Base-by-base conservation (phyloP, 2,329 filamentous ascomycete genomes). In the Neoarthrinium moseri region DNA sequence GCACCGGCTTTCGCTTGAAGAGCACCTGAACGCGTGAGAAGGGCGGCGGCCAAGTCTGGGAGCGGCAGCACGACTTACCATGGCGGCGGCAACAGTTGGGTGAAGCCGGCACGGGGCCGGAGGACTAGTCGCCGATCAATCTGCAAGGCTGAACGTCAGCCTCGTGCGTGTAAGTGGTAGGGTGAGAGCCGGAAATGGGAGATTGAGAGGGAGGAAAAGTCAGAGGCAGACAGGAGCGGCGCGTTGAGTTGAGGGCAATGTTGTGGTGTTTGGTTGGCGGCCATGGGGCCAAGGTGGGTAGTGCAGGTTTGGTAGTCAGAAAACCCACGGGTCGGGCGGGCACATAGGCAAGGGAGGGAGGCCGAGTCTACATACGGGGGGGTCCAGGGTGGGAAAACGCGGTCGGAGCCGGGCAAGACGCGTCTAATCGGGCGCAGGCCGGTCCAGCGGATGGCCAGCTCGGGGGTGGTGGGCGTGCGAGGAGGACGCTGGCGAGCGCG, bases 1-100 rank as follows among this genome's bases (percentile, higher is more conserved):
- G 84, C 62, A 97, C 91, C 47, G 91, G 91, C 71, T 97, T 97
- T 60, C 94, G 84, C 74, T 97, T 97, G 70, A 89, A 96, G 54
- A 96, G 80, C 58, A 99, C 92, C 92, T 97, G 63, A 41, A 43
- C 49, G 56, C 48, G 42, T 51, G 32, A 57, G 56, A 46, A 50
- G 45, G 43, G 43, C 27, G 21, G 6, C 35, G 22, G 15, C 27
- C 33, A 49, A 27, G 41, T 51, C 51, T 54, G 51, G 58, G 5
- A 26, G 47, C 38, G 43, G 38, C 46, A n/a, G 32, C 30, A 22
- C 46, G 36, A 49, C 57, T 48, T 66, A 70, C 64, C 67, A 69
- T 70, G 53, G 52, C 58, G 55, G 50, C 39, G 49, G 44, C 34
- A 30, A 29, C 21, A 36, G 27, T 12, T 17, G 15, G 29, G 21